Evolutionary conservation across 2,329 filamentous ascomycete genomes (phyloP), one percentile per base, ranked within the genome.

Genomic region (Ascochyta pisi): DNA sequence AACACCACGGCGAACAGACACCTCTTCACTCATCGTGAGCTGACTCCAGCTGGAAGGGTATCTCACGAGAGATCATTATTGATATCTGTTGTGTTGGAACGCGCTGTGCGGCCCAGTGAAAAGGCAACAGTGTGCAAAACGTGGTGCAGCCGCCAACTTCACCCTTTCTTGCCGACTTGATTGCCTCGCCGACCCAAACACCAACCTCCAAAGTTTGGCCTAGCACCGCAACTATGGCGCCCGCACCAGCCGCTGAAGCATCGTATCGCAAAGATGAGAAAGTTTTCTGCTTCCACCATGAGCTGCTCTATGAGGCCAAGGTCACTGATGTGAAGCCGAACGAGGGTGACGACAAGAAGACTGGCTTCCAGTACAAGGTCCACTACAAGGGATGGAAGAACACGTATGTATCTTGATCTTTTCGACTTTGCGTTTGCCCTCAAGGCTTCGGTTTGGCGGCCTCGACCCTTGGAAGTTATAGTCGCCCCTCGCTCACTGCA

Each of bases 311-410:
- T 74, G 95, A 99, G 78, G 95, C 95, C 64, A 98, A 98, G 79
- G 89, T 99, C 48, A 86, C 96, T 62, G 93, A 97, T 63, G 83
- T 91, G 29, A 86, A 84, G 66, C 79, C 81, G 75, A 82, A 83
- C 69, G 85, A 88, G 58, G 74, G 79, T 6, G 81, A 81, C 40
- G 88, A 89, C 70, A 88, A 90, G 77, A 88, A 87, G 74, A 89
- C 88, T 58, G 86, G 89, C 31, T 92, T 87, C 73, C 87, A 92
- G 74, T 99, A 96, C 80, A 90, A 91, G 72, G 90, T 99, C 51
- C 95, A 99, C 78, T 99, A 99, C 82, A 98, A 98, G 78, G 95
- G 95, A 71, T 99, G 95, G 95, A 99, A 99, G 83, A 93, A 94
- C 76, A 97, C 92, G 84, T 90, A 80, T 79, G 87, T 87, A 56